phyloP scores from a whole-genome alignment of 2,329 filamentous ascomycete species.

The Ambrosiella cleistominuta region DNA sequence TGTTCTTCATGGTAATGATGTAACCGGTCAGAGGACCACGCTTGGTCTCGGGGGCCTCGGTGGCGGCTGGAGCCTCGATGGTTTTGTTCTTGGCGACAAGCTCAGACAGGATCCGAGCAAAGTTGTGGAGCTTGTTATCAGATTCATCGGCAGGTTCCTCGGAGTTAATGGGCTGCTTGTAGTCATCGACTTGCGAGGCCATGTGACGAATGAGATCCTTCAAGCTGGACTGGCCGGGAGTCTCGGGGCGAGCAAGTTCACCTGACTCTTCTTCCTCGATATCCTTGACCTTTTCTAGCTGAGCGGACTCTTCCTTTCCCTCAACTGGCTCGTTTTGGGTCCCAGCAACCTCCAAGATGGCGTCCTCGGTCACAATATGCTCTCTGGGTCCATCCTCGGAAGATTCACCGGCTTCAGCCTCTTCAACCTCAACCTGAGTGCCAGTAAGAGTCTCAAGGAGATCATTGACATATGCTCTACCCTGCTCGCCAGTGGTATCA shows the following conservation, averaged over 20 bases:
- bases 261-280: neutral
- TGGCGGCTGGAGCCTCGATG: neutral
- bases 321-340: neutral
- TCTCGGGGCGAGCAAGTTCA: constrained; percentile 8
- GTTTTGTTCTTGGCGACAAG: constrained; percentile 21
- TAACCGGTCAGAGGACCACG: constrained; percentile 41
- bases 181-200: constrained; percentile 25
- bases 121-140: constrained; percentile 25
- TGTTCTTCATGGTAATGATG: constrained; percentile 54
- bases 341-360: neutral
- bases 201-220: constrained; percentile 36
- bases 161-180: constrained; percentile 14
- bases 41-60: neutral
- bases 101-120: constrained; percentile 33
- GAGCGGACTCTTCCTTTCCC: neutral
- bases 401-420: neutral
- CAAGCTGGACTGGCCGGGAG: constrained; percentile 17
- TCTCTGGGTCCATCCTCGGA: neutral
- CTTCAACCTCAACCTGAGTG: constrained; percentile 13
- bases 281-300: neutral
- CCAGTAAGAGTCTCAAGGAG: constrained; percentile 31
- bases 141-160: constrained; percentile 15
- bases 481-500: constrained; percentile 26
- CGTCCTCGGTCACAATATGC: neutral
- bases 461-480: constrained; percentile 30